A percentile compares a stretch with the other conserved stretches of the same genome.
phyloP scores from a whole-genome alignment of 83 land plant species.

The Diphasiastrum complanatum region DNA sequence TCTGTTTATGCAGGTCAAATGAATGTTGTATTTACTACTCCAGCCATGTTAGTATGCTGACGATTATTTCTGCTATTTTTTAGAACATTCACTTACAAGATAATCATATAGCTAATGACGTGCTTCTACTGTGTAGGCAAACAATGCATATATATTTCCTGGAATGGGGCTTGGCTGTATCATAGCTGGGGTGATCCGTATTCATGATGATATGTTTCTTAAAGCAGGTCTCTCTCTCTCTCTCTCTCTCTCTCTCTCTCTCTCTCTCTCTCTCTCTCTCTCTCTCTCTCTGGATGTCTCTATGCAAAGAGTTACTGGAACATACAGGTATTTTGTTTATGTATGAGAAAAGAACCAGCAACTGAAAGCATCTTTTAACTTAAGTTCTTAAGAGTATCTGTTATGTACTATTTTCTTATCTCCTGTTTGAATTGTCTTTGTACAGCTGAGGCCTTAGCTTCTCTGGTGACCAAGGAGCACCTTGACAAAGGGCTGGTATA shows the following conservation, averaged over 20 bases:
- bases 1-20: no score
- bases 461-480: slow-evolving; percentile 61
- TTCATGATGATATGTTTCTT: slow-evolving; percentile 79
- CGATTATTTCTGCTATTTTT: background rate
- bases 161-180: slow-evolving; percentile 81
- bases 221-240: slow-evolving; percentile 61
- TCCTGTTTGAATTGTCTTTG: background rate
- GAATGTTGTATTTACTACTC: no score
- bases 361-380: no score
- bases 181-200: slow-evolving; percentile 76
- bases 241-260: background rate
- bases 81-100: no score
- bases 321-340: no score
- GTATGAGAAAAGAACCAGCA: no score
- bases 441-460: slow-evolving; percentile 78
- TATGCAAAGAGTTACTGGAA: background rate
- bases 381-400: background rate
- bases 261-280: background rate
- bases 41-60: no score
- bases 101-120: no score
- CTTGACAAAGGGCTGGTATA: slow-evolving; percentile 68
- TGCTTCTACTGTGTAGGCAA: slow-evolving; percentile 62
- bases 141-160: slow-evolving; percentile 92
- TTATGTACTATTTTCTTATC: no score
- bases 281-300: background rate